Conservation (phyloP, 768 basidiomycete species). For the Hebeloma cylindrosporum region DNA sequence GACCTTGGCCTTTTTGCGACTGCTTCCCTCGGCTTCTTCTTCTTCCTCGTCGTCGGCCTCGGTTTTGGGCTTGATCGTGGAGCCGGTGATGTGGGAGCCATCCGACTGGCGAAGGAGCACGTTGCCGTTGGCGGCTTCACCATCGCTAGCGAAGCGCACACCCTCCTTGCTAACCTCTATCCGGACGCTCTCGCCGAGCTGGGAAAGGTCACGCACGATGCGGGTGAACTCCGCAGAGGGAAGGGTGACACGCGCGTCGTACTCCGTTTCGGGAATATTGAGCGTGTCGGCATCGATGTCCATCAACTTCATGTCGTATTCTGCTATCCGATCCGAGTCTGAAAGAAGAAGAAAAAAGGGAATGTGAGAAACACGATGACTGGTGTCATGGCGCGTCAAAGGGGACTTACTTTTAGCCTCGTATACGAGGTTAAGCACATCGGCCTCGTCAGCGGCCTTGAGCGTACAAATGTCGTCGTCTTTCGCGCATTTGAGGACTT, state of each 20-base stretch:
- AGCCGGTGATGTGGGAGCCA: slow-evolving; percentile 38
- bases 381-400: neutral
- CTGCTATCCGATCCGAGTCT: slow-evolving; percentile 93
- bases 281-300: slow-evolving; percentile 96
- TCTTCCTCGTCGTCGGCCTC: slow-evolving; percentile 50
- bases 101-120: slow-evolving; percentile 81
- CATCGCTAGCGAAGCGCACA: slow-evolving; percentile 88
- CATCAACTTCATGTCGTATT: slow-evolving; percentile 99
- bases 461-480: slow-evolving; percentile 92
- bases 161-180: slow-evolving; percentile 98
- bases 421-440: slow-evolving; percentile 84
- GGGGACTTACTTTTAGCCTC: slow-evolving; percentile 77
- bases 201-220: slow-evolving; percentile 89
- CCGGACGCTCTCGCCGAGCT: slow-evolving; percentile 90
- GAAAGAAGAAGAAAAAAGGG: slow-evolving; percentile 3
- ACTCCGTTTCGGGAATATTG: slow-evolving; percentile 95
- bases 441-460: slow-evolving; percentile 89
- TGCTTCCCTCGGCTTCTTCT: slow-evolving; percentile 50
- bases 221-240: slow-evolving; percentile 84
- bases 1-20: slow-evolving; percentile 66
- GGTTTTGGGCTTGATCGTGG: slow-evolving; percentile 40
- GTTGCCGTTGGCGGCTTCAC: slow-evolving; percentile 90
- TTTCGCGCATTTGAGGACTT: slow-evolving; percentile 96
- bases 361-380: neutral
- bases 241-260: slow-evolving; percentile 91